Percentiles rank a stretch among this genome's conserved stretches.
Conservation (phyloP, 352 stramenopile genomes). For the Phytopythium montanum region DNA sequence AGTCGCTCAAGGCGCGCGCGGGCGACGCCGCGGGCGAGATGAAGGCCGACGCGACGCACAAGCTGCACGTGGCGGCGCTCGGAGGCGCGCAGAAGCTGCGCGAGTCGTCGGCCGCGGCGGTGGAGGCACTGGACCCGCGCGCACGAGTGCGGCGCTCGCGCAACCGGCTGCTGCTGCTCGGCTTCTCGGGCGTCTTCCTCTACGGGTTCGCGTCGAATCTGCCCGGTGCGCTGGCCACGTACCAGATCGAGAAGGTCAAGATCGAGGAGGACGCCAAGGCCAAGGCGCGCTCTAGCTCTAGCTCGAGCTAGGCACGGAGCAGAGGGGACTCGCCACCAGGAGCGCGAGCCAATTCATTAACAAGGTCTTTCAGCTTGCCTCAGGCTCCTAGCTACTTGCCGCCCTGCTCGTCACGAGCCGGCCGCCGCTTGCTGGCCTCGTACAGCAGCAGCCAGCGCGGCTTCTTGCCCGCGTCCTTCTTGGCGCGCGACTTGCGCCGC, state of each 20-base stretch:
- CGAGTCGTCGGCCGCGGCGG: constrained; percentile 40
- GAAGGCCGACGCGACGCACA: constrained; percentile 28
- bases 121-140: constrained; percentile 53
- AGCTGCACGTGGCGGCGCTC: constrained; percentile 28
- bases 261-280: constrained; percentile 42
- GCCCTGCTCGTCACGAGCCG: constrained; percentile 10
- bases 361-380: background rate
- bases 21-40: constrained; percentile 23
- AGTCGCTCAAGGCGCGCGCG: constrained; percentile 24
- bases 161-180: constrained; percentile 58
- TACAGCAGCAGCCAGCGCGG: constrained; percentile 68
- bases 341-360: no score
- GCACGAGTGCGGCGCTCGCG: constrained; percentile 29
- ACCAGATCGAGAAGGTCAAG: constrained; percentile 56
- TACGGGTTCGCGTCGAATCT: constrained; percentile 69
- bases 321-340: no score
- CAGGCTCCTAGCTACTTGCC: constrained; percentile 10
- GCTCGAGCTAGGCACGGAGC: no score
- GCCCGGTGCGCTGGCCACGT: constrained; percentile 65
- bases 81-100: constrained; percentile 45
- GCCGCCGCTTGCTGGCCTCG: constrained; percentile 46
- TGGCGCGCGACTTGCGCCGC: constrained; percentile 31
- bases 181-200: constrained; percentile 59
- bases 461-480: constrained; percentile 59
- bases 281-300: constrained; percentile 29